Evolutionary conservation across 2,329 filamentous ascomycete genomes (phyloP).

Genomic region (Rutstroemia sp.): DNA sequence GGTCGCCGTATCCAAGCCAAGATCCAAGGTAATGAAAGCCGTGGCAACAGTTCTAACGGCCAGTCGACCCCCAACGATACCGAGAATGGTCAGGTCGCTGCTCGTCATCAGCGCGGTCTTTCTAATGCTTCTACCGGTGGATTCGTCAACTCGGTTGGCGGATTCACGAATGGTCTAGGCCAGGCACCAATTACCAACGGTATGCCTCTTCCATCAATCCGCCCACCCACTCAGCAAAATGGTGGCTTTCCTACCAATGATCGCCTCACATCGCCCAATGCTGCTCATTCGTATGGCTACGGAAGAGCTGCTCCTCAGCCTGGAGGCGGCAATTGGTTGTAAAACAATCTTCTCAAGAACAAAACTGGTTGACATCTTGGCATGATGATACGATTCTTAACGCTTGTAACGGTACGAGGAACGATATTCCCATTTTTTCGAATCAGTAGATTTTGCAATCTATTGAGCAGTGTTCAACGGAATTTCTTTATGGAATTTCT

Average conservation of each 20-base stretch:
- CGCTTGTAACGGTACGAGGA: constrained; percentile 32
- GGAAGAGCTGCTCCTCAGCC: constrained; percentile 22
- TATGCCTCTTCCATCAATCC: constrained; percentile 13
- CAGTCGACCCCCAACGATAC: constrained; percentile 26
- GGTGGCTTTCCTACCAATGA: constrained; percentile 21
- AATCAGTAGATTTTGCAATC: constrained; percentile 19
- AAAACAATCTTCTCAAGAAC: constrained; percentile 11
- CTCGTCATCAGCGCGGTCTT: constrained; percentile 28
- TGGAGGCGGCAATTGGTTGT: constrained; percentile 28
- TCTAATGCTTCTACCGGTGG: constrained; percentile 25
- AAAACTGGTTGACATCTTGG: constrained; percentile 13
- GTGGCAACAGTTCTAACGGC: constrained; percentile 26
- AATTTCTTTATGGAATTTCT: constrained; percentile 1
- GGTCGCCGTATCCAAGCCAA: constrained; percentile 91
- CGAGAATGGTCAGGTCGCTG: constrained; percentile 18
- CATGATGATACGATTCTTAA: constrained; percentile 30
- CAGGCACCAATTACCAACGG: constrained; percentile 16
- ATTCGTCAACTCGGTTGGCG: constrained; percentile 20
- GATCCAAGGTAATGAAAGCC: constrained; percentile 54
- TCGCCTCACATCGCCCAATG: constrained; percentile 16
- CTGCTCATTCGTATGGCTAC: constrained; percentile 24
- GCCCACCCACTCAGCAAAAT: constrained; percentile 13
- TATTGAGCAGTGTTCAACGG: constrained; percentile 9
- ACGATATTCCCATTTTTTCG: constrained; percentile 26
- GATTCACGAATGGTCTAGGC: constrained; percentile 24